phyloP scores from a whole-genome alignment of 257 asterid species.

The Nicotiana sylvestris region DNA sequence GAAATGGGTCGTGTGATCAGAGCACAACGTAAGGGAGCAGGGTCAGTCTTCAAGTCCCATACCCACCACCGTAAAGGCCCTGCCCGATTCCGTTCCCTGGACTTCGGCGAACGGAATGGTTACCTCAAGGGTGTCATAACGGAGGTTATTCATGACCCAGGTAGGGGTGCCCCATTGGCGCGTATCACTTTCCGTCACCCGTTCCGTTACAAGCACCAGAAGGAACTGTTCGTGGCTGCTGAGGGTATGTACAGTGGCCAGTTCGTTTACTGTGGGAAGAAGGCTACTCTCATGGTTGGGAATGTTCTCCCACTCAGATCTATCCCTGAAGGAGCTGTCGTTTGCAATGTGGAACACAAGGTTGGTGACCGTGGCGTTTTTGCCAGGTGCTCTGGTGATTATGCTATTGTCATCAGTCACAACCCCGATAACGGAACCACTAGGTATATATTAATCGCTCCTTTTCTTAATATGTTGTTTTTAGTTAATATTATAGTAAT shows the following conservation, averaged over 20 bases:
- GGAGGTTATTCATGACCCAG: constrained; percentile 74
- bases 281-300: constrained; percentile 61
- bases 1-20: constrained; percentile 71
- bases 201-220: constrained; percentile 70
- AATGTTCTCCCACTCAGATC: constrained; percentile 69
- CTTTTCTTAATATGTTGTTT: neutral
- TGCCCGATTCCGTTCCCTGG: constrained; percentile 65
- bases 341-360: constrained; percentile 73
- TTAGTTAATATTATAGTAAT: neutral
- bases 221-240: constrained; percentile 73
- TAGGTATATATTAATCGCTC: constrained; percentile 30
- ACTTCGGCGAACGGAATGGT: constrained; percentile 82
- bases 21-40: constrained; percentile 81
- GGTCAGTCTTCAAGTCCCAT: constrained; percentile 68
- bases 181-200: constrained; percentile 75
- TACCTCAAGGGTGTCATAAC: constrained; percentile 69
- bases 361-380: constrained; percentile 72
- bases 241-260: constrained; percentile 76
- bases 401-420: constrained; percentile 70
- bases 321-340: constrained; percentile 74
- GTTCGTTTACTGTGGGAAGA: constrained; percentile 67
- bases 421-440: constrained; percentile 73
- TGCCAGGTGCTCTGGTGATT: constrained; percentile 75
- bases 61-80: constrained; percentile 84
- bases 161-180: constrained; percentile 74